These are phyloP conservation scores for Aureobasidium zeae DNA, from an alignment of 2,329 filamentous ascomycete genomes.

Conservation along the genomic window DNA sequence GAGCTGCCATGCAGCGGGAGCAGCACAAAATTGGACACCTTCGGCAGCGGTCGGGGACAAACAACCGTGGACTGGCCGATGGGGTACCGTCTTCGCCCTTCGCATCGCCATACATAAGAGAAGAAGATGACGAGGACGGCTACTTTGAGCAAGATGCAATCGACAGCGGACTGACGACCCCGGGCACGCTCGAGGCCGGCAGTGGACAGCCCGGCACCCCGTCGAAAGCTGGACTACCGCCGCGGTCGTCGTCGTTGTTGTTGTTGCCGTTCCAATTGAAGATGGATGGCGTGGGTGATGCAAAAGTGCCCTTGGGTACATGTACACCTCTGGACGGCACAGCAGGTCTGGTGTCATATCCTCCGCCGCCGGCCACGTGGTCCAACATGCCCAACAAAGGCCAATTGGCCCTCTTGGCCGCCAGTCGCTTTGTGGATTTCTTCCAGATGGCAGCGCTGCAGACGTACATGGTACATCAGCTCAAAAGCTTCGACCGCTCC, in stretches of 20 bases:
- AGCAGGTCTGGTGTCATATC: constrained; percentile 15
- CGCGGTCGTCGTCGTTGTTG: constrained; percentile 4
- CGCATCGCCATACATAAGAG: constrained; percentile 13
- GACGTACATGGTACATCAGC: constrained; percentile 37
- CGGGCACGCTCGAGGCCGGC: constrained; percentile 9
- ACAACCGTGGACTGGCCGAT: too few species aligned
- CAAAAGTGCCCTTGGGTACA: constrained; percentile 3
- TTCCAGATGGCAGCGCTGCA: constrained; percentile 37
- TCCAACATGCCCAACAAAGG: constrained; percentile 33
- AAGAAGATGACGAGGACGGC: constrained; percentile 16
- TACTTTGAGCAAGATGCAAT: constrained; percentile 12
- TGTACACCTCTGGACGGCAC: constrained; percentile 8
- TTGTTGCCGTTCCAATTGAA: constrained; percentile 6
- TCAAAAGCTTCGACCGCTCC: constrained; percentile 33
- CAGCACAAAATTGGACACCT: constrained; percentile 19
- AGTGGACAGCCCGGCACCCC: constrained; percentile 4
- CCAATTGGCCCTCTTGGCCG: constrained; percentile 32
- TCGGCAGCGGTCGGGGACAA: constrained; percentile 22
- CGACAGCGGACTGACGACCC: constrained; percentile 4
- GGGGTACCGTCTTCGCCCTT: constrained; percentile 7
- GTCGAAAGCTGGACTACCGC: constrained; percentile 2
- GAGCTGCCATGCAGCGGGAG: constrained; percentile 11
- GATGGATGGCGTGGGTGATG: not conserved
- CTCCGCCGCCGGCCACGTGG: constrained; percentile 29
- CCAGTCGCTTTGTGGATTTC: constrained; percentile 37